phyloP scores from a whole-genome alignment of 2,329 filamentous ascomycete genomes.

The Arthrobotrys iridis region DNA sequence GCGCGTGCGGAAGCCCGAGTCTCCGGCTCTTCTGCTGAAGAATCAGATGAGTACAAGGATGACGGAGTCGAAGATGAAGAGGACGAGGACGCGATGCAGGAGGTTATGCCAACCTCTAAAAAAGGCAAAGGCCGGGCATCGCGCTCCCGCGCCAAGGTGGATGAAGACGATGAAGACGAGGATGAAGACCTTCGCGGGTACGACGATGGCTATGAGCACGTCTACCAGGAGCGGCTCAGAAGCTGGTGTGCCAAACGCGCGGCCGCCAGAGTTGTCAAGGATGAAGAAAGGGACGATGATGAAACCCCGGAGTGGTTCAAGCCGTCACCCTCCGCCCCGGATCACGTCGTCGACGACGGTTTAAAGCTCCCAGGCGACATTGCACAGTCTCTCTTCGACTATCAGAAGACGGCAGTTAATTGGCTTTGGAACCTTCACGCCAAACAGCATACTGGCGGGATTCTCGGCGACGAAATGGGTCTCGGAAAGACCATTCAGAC shows the following conservation, averaged over 20 bases:
- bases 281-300: conserved; percentile 63
- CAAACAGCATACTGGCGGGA: conserved; percentile 84
- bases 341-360: conserved; percentile 77
- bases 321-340: conserved; percentile 82
- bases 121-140: conserved; percentile 20
- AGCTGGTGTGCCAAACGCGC: conserved; percentile 74
- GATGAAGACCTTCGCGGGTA: conserved; percentile 70
- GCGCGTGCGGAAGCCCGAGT: conserved; percentile 61
- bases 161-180: conserved; percentile 65
- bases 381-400: conserved; percentile 89
- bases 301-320: conserved; percentile 78
- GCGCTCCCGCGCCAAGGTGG: conserved; percentile 60
- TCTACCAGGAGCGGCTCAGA: conserved; percentile 79
- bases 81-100: conserved; percentile 58
- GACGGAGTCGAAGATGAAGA: conserved; percentile 57
- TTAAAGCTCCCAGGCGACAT: conserved; percentile 91
- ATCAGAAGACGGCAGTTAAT: conserved; percentile 95
- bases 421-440: conserved; percentile 94
- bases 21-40: conserved; percentile 59
- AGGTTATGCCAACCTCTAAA: conserved; percentile 32
- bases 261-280: conserved; percentile 59
- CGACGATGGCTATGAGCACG: conserved; percentile 87
- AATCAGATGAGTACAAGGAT: conserved; percentile 61
- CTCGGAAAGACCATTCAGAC: conserved; percentile 91
- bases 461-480: conserved; percentile 98